A percentile compares a stretch with the other conserved stretches of the same genome.
Conservation (phyloP, 2,329 filamentous ascomycete species). For the Hymenoscyphus albidus region DNA sequence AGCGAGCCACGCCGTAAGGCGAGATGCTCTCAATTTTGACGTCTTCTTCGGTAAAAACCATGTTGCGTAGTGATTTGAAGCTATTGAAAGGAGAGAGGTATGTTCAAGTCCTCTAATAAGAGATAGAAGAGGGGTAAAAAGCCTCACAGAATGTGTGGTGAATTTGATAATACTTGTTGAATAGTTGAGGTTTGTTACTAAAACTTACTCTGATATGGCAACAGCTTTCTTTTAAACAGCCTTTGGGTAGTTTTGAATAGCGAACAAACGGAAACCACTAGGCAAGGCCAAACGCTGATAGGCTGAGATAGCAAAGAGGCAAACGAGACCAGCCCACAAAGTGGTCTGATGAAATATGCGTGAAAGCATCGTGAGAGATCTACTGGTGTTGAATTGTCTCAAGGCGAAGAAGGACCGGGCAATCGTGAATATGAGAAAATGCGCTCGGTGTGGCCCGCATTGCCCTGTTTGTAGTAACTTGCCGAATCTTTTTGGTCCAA, state of each 20-base stretch:
- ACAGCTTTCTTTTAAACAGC: slow-evolving; percentile 8
- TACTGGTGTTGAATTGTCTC: slow-evolving; percentile 8
- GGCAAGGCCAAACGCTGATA: slow-evolving; percentile 3
- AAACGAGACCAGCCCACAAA: neutral
- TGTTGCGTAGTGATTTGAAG: slow-evolving; percentile 7
- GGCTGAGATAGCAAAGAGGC: slow-evolving; percentile 1
- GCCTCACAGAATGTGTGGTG: neutral
- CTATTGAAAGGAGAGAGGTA: neutral
- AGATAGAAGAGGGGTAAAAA: neutral
- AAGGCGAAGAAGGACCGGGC: slow-evolving; percentile 9
- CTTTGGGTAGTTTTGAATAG: neutral
- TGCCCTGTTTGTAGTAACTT: neutral
- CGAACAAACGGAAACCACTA: neutral
- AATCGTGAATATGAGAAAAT: neutral
- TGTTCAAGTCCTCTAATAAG: neutral
- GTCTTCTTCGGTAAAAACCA: slow-evolving; percentile 26
- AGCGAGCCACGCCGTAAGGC: slow-evolving; percentile 61
- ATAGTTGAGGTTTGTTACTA: neutral
- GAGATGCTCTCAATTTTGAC: slow-evolving; percentile 53
- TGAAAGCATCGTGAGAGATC: neutral
- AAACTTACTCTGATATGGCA: neutral
- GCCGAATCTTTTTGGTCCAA: neutral
- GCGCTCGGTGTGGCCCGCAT: neutral
- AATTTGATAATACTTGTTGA: neutral
- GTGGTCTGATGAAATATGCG: slow-evolving; percentile 11